phyloP scores from a whole-genome alignment of 305 asterid genomes.

The Coffea humblotiana region DNA sequence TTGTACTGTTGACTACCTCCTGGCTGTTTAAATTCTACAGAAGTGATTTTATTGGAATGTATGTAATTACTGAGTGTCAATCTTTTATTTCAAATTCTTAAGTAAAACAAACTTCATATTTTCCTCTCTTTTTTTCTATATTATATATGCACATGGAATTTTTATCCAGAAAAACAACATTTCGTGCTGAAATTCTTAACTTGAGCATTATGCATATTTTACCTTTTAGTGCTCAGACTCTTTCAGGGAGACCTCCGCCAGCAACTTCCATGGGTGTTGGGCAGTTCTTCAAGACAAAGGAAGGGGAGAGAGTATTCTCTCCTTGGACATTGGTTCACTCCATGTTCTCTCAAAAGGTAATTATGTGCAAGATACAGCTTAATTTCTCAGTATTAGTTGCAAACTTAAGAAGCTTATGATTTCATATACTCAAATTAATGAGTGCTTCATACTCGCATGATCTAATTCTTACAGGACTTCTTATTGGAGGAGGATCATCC shows the following conservation, averaged over 20 bases:
- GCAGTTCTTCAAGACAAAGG: conserved; percentile 80
- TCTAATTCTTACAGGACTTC: conserved; percentile 63
- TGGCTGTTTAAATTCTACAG: not conserved
- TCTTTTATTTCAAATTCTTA: not conserved
- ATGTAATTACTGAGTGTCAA: not conserved
- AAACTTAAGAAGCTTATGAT: conserved; percentile 18
- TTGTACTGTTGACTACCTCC: not conserved
- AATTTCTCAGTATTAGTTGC: conserved; percentile 14
- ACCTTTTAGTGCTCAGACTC: conserved; percentile 55
- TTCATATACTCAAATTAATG: conserved; percentile 13
- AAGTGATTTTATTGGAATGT: not conserved
- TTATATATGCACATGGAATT: not conserved
- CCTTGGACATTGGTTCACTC: conserved; percentile 57
- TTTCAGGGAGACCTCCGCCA: conserved; percentile 99
- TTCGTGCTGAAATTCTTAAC: conserved; percentile 2
- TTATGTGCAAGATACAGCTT: conserved; percentile 27
- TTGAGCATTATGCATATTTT: conserved; percentile 21
- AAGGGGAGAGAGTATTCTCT: conserved; percentile 64
- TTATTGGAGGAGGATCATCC: conserved; percentile 89
- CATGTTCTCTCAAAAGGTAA: conserved; percentile 58
- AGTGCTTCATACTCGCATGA: conserved; percentile 22
- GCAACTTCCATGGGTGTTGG: conserved; percentile 99
- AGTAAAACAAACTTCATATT: not conserved
- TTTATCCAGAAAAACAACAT: not conserved
- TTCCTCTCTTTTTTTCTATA: not conserved